phyloP scores from a whole-genome alignment of 2,329 filamentous ascomycete species.

The Monilinia vaccinii-corymbosi region DNA sequence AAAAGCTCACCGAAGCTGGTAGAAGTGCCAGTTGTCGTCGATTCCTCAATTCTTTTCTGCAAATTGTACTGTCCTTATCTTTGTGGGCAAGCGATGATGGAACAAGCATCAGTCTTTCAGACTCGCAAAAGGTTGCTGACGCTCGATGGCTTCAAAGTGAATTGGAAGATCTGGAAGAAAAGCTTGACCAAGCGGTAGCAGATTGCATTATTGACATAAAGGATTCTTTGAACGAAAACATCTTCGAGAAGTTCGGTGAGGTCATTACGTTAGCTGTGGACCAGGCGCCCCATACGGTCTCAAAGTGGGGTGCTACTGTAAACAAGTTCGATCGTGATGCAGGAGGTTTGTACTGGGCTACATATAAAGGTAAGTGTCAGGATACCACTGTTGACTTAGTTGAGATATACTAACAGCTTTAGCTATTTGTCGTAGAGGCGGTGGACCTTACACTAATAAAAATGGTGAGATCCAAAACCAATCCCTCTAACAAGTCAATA shows the following conservation, averaged over 20 bases:
- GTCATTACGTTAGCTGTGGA: conserved; percentile 33
- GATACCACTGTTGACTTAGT: not conserved
- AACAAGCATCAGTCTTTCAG: conserved; percentile 33
- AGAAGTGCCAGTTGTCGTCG: conserved; percentile 35
- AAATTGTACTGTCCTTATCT: conserved; percentile 43
- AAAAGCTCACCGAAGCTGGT: conserved; percentile 44
- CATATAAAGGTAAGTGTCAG: conserved; percentile 36
- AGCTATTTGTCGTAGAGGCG: conserved; percentile 43
- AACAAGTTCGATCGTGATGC: conserved; percentile 29
- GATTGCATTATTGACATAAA: conserved; percentile 33
- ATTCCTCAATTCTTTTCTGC: conserved; percentile 43
- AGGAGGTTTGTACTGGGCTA: conserved; percentile 41
- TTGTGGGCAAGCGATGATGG: conserved; percentile 41
- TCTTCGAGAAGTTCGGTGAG: conserved; percentile 37
- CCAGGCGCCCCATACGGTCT: conserved; percentile 30
- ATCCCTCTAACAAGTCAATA: not conserved
- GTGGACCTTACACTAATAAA: conserved; percentile 34
- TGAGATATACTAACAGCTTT: not conserved
- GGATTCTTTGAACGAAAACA: conserved; percentile 34
- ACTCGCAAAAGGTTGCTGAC: conserved; percentile 33
- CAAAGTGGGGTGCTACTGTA: conserved; percentile 33
- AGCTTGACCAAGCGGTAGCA: conserved; percentile 34
- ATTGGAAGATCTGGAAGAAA: conserved; percentile 34
- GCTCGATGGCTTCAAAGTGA: conserved; percentile 31
- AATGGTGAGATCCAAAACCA: conserved; percentile 21